Evolutionary conservation across 2,329 filamentous ascomycete genomes (phyloP).

Genomic region (Elsinoe arachidis): DNA sequence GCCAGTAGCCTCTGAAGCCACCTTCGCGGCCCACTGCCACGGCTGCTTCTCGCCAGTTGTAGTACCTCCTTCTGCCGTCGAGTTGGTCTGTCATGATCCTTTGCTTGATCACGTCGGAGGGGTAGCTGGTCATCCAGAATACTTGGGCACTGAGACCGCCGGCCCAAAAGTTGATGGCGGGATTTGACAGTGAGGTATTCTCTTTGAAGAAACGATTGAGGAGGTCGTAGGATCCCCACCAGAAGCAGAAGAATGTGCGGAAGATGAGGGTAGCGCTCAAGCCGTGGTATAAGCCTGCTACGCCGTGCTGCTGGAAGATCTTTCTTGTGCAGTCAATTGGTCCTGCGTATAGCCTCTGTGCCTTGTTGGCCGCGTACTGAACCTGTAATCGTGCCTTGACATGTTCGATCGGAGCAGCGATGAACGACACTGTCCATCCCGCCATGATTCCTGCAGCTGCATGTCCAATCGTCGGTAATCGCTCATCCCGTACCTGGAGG

Average conservation of each 20-base stretch:
- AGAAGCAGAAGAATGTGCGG: slow-evolving; percentile 90
- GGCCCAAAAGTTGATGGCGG: slow-evolving; percentile 93
- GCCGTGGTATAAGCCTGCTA: slow-evolving; percentile 77
- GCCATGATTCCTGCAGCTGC: slow-evolving; percentile 80
- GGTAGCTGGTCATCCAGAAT: slow-evolving; percentile 90
- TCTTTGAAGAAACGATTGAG: slow-evolving; percentile 60
- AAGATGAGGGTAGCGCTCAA: slow-evolving; percentile 79
- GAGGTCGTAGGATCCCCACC: slow-evolving; percentile 94
- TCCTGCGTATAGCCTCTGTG: slow-evolving; percentile 70
- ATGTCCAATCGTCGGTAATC: slow-evolving; percentile 70
- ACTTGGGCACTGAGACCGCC: slow-evolving; percentile 86
- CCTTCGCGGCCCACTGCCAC: slow-evolving; percentile 64
- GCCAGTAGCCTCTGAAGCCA: slow-evolving; percentile 75
- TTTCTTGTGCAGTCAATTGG: slow-evolving; percentile 76
- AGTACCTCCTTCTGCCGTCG: slow-evolving; percentile 65
- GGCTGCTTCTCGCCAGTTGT: slow-evolving; percentile 72
- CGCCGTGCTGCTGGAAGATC: slow-evolving; percentile 57
- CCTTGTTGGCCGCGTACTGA: slow-evolving; percentile 77
- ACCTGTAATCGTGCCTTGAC: slow-evolving; percentile 90
- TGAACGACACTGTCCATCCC: slow-evolving; percentile 81
- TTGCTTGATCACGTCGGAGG: slow-evolving; percentile 90
- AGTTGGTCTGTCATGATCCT: slow-evolving; percentile 93
- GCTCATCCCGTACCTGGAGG: slow-evolving; percentile 28
- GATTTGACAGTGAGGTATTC: slow-evolving; percentile 62
- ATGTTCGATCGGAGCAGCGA: slow-evolving; percentile 91